phyloP scores from a whole-genome alignment of 768 basidiomycete species.

The Boletales sp. region DNA sequence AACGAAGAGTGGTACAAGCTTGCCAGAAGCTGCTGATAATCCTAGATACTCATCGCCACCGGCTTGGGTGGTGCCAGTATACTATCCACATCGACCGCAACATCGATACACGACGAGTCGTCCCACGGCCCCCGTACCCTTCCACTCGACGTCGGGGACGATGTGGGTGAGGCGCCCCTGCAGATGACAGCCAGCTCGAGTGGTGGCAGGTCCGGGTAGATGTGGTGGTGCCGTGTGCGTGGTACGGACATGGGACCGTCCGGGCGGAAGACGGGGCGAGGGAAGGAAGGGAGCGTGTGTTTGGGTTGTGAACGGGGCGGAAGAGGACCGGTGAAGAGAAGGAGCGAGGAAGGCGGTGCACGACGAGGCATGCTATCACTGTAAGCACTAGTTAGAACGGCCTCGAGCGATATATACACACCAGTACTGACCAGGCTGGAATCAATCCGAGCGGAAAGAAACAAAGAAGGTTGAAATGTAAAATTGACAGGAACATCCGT shows the following conservation, averaged over 20 bases:
- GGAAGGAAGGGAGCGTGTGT: slow-evolving; percentile 65
- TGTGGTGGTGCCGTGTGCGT: slow-evolving; percentile 9
- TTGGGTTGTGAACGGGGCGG: slow-evolving; percentile 59
- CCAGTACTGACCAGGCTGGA: too few species aligned
- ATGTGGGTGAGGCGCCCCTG: slow-evolving; percentile 9
- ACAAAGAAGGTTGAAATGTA: too few species aligned
- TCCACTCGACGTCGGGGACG: slow-evolving; percentile 18
- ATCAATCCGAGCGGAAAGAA: too few species aligned
- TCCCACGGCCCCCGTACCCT: slow-evolving; percentile 55
- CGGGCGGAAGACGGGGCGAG: slow-evolving; percentile 48
- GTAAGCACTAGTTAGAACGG: too few species aligned
- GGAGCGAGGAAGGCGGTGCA: slow-evolving; percentile 62
- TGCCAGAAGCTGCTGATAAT: neutral
- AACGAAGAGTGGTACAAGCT: neutral
- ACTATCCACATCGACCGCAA: slow-evolving; percentile 44
- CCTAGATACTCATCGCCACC: slow-evolving; percentile 30
- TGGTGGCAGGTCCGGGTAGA: slow-evolving; percentile 14
- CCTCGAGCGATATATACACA: too few species aligned
- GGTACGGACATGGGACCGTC: slow-evolving; percentile 18
- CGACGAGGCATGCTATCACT: slow-evolving; percentile 56
- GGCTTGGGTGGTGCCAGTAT: slow-evolving; percentile 47
- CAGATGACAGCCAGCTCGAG: slow-evolving; percentile 17
- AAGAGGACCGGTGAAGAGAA: slow-evolving; percentile 56
- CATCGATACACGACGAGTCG: slow-evolving; percentile 43
- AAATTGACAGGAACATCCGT: too few species aligned